Evolutionary conservation across 2,329 filamentous ascomycete species (phyloP), one percentile per base, ranked within the genome.

Genomic region (Fonsecaea nubica): DNA sequence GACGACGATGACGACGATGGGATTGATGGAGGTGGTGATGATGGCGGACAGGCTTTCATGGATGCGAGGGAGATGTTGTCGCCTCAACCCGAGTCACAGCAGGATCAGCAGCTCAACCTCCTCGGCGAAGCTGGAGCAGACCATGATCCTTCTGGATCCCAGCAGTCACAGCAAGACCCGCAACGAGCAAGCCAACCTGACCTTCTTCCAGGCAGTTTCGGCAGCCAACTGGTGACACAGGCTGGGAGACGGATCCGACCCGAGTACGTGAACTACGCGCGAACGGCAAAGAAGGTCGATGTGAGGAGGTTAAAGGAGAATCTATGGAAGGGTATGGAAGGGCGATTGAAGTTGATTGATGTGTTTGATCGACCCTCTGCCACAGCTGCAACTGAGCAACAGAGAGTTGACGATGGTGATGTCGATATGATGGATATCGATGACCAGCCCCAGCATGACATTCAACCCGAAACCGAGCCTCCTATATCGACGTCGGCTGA

Each of bases 281-380:
- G 86, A 35, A 85, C 87, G 12, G 87, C 87, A 6, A 90, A 89
- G 80, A 89, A 89, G 76, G 86, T 90, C 5, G 87, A 90, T 72
- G 86, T 90, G 3, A 80, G 87, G 64, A 79, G 86, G 67, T 74
- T 90, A 65, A 90, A 90, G 74, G 85, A 87, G 71, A 86, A 89
- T 72, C 84, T 90, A 78, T 90, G 87, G 87, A 82, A 79, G 72
- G 86, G 87, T 1, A 88, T 88, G 75, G 85, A 84, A 2, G 83
- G 80, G 40, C 73, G 74, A 25, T 71, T 82, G 56, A 77, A 80
- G 35, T 74, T 76, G 48, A 75, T 78, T 8, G 73, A 74, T 9
- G 73, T 78, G 13, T 78, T 79, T 63, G 62, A 64, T 69, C 72
- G 35, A 74, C 76, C 59, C 32, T 70, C 74, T 4, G 74, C 72